phyloP scores from a whole-genome alignment of 176 grass and related monocot species.

The Oryza meyeriana region DNA sequence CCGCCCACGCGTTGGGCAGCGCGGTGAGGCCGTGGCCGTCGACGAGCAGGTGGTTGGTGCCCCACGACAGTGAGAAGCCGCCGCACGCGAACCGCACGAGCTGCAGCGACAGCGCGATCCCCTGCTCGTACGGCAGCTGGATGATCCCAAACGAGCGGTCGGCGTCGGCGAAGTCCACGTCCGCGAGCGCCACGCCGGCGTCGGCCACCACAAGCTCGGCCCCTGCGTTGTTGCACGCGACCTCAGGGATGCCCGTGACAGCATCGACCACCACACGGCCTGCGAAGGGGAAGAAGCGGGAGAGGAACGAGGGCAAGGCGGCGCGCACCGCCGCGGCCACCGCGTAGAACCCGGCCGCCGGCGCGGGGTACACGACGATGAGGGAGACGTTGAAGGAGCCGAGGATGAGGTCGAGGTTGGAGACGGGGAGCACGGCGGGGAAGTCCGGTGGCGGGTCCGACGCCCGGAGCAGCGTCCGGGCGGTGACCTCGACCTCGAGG shows the following conservation, averaged over 20 bases:
- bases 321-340: slow-evolving; percentile 9
- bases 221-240: slow-evolving; percentile 54
- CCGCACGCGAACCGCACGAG: slow-evolving; percentile 64
- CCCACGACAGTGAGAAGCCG: slow-evolving; percentile 67
- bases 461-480: slow-evolving; percentile 31
- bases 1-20: slow-evolving; percentile 51
- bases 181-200: slow-evolving; percentile 14
- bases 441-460: slow-evolving; percentile 27
- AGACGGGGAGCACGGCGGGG: slow-evolving; percentile 32
- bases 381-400: slow-evolving; percentile 51
- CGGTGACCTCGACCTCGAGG: slow-evolving; percentile 16
- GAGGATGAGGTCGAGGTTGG: slow-evolving; percentile 59
- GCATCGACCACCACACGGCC: slow-evolving; percentile 26
- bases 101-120: slow-evolving; percentile 68
- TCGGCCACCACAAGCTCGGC: slow-evolving; percentile 65
- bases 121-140: slow-evolving; percentile 38
- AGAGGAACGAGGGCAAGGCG: slow-evolving; percentile 40
- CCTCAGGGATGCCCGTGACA: slow-evolving; percentile 24
- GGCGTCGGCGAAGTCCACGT: slow-evolving; percentile 54
- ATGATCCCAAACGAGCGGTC: slow-evolving; percentile 35
- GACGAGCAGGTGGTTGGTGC: slow-evolving; percentile 53
- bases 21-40: slow-evolving; percentile 60
- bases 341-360: slow-evolving; percentile 15
- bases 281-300: slow-evolving; percentile 49
- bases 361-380: slow-evolving; percentile 34